Percentiles rank a stretch among this genome's conserved stretches.
phyloP scores from a whole-genome alignment of 2,329 filamentous ascomycete species.

The Aureobasidium sp. region DNA sequence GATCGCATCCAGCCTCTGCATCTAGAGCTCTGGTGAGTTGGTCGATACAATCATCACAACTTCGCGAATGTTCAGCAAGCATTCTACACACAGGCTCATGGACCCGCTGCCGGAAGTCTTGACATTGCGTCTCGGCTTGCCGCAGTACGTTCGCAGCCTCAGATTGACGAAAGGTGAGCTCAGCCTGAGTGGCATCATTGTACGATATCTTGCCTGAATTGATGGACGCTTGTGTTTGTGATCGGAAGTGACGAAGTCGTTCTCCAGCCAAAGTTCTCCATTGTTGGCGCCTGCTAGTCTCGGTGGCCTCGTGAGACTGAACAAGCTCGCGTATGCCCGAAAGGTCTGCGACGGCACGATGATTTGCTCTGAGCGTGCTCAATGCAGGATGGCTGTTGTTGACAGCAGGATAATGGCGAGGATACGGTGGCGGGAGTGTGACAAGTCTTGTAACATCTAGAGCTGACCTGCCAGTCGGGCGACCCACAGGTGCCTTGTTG shows the following conservation, averaged over 20 bases:
- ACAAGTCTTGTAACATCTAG: slow-evolving; percentile 88
- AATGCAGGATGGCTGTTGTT: slow-evolving; percentile 94
- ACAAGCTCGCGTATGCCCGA: slow-evolving; percentile 35
- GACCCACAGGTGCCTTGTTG: background rate
- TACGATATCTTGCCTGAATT: slow-evolving; percentile 67
- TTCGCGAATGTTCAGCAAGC: slow-evolving; percentile 65
- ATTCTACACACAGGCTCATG: slow-evolving; percentile 78
- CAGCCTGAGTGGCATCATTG: slow-evolving; percentile 63
- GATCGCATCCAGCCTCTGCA: background rate
- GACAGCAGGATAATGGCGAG: slow-evolving; percentile 87
- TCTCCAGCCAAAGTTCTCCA: slow-evolving; percentile 22
- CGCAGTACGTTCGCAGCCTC: slow-evolving; percentile 14
- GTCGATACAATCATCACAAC: slow-evolving; percentile 70
- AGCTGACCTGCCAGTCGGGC: slow-evolving; percentile 16
- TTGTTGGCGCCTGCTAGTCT: slow-evolving; percentile 26
- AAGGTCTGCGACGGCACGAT: slow-evolving; percentile 64
- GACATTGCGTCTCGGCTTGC: slow-evolving; percentile 56
- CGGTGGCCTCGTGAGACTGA: slow-evolving; percentile 1
- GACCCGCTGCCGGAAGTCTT: slow-evolving; percentile 66
- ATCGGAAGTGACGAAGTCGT: slow-evolving; percentile 57
- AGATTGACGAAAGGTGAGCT: slow-evolving; percentile 44
- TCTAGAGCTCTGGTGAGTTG: slow-evolving; percentile 48
- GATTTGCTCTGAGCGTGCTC: slow-evolving; percentile 64
- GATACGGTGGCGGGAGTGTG: slow-evolving; percentile 87
- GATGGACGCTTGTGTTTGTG: slow-evolving; percentile 67